Evolutionary conservation across 768 basidiomycete genomes (phyloP).

Genomic region (Tulasnella sp.): DNA sequence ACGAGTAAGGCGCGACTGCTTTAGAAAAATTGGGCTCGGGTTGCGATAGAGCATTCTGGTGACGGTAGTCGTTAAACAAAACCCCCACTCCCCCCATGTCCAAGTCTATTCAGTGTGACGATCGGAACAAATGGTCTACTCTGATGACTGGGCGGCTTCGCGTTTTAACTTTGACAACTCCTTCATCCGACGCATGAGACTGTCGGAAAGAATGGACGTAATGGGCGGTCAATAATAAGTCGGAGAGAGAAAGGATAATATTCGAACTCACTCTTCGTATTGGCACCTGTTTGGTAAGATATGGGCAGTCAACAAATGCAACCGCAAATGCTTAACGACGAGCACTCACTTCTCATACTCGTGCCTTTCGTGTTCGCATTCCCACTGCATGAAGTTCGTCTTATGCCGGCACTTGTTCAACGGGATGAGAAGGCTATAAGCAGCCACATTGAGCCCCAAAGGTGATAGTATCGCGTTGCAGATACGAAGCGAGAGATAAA

Average conservation of each 20-base stretch:
- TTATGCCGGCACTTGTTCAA: conserved; percentile 79
- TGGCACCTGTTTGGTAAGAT: conserved; percentile 58
- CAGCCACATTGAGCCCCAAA: conserved; percentile 6
- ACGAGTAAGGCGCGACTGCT: conserved; percentile 2
- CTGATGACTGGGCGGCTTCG: conserved; percentile 29
- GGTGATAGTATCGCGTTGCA: background rate
- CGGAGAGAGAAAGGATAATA: background rate
- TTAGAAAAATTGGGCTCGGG: background rate
- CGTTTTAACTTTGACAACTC: conserved; percentile 64
- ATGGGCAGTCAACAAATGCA: background rate
- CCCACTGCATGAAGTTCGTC: conserved; percentile 78
- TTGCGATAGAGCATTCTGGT: background rate
- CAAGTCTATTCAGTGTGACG: background rate
- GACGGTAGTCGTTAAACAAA: background rate
- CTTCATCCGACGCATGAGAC: conserved; percentile 85
- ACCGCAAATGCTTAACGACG: conserved; percentile 1
- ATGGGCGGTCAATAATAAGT: background rate
- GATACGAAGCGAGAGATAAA: background rate
- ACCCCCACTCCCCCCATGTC: background rate
- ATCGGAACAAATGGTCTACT: background rate
- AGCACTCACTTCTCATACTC: conserved; percentile 37
- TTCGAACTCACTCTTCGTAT: conserved; percentile 75
- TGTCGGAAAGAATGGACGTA: conserved; percentile 29
- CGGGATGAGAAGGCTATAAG: conserved; percentile 69
- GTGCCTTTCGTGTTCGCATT: conserved; percentile 82